These are phyloP conservation scores for Trypanosoma platydactyli DNA, from an alignment of 208 protist genomes.

Conservation along the genomic window DNA sequence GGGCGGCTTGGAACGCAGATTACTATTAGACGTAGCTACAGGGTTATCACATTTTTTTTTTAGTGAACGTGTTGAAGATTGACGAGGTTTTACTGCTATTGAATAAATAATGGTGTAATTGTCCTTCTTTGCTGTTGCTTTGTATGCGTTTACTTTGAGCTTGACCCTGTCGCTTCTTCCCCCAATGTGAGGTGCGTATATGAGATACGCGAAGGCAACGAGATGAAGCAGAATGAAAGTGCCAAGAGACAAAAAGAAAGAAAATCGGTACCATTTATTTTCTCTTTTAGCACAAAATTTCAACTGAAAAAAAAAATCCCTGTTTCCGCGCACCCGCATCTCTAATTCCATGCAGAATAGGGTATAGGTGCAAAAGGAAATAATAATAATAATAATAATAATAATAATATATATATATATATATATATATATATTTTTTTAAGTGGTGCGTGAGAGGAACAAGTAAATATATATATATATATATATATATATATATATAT, in stretches of 20 bases:
- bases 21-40: background rate
- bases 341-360: no score
- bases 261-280: conserved; percentile 4
- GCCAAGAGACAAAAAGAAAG: conserved; percentile 5
- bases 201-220: background rate
- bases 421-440: no score
- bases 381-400: conserved; percentile 6
- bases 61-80: background rate
- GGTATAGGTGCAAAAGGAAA: no score
- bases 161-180: no score
- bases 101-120: conserved; percentile 1
- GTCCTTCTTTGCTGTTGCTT: no score
- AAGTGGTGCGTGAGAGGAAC: background rate
- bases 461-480: no score
- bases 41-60: background rate
- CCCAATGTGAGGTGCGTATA: no score
- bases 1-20: background rate
- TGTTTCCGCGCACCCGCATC: no score
- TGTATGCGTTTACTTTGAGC: no score
- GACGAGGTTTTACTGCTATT: background rate
- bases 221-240: background rate
- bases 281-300: no score
- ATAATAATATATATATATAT: conserved; percentile 9
- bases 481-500: no score
- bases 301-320: no score